Evolutionary conservation across 148 eudicot genomes (phyloP).

Genomic region (Gaultheria prostrata): DNA sequence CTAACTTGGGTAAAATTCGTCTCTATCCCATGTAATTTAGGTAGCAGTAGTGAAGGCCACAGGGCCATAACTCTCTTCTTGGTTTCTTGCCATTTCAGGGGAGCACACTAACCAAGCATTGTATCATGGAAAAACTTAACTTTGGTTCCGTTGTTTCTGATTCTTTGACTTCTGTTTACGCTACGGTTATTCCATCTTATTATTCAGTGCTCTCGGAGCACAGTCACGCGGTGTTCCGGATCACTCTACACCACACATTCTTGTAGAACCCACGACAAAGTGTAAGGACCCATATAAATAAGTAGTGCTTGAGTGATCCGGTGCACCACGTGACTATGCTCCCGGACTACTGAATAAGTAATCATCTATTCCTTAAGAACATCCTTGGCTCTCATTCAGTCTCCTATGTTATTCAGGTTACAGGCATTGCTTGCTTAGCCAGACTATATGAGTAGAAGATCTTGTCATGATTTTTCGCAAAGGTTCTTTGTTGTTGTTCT

Average conservation of each 20-base stretch:
- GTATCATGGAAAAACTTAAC: not conserved
- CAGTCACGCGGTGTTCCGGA: no score
- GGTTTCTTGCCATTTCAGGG: conserved; percentile 17
- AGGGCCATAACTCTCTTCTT: conserved; percentile 4
- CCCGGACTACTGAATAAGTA: no score
- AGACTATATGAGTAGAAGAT: conserved; percentile 4
- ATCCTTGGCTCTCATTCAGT: conserved; percentile 15
- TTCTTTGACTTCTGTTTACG: not conserved
- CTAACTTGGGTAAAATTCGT: conserved; percentile 6
- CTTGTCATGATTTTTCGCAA: conserved; percentile 10
- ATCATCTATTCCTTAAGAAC: not conserved
- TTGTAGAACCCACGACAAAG: no score
- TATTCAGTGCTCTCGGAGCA: no score
- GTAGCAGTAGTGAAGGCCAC: not conserved
- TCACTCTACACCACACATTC: no score
- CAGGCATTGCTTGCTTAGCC: conserved; percentile 17
- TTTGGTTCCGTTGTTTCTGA: conserved; percentile 10
- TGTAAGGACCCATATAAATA: no score
- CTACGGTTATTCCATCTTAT: not conserved
- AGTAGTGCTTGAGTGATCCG: no score
- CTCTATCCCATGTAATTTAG: not conserved
- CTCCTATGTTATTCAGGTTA: conserved; percentile 16
- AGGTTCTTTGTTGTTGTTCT: conserved; percentile 1
- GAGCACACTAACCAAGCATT: conserved; percentile 11
- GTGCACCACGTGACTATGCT: no score